phyloP scores from a whole-genome alignment of 2,329 filamentous ascomycete genomes.

The Aspergillus pseudoviridinutans region DNA sequence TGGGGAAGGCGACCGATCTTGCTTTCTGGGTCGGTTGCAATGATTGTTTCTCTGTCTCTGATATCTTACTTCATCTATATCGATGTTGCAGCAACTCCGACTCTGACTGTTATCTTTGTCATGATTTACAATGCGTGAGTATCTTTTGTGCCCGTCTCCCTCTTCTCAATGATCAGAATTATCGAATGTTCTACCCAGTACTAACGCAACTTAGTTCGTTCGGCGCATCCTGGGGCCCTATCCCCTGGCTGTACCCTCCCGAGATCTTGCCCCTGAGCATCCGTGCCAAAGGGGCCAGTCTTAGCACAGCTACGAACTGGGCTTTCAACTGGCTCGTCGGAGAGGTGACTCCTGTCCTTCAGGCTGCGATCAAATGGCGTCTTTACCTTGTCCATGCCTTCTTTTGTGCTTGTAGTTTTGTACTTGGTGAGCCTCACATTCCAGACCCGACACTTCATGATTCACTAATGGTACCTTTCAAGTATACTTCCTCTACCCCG shows the following conservation, averaged over 20 bases:
- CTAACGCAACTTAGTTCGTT: conserved; percentile 54
- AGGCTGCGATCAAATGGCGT: conserved; percentile 89
- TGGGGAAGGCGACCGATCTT: conserved; percentile 89
- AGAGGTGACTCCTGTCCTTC: conserved; percentile 87
- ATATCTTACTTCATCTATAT: conserved; percentile 97
- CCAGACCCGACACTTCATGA: neutral
- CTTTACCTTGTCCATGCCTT: conserved; percentile 94
- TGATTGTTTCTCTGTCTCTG: conserved; percentile 79
- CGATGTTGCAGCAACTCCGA: conserved; percentile 70
- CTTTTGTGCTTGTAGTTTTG: conserved; percentile 91
- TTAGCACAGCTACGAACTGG: conserved; percentile 97
- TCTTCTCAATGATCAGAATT: neutral
- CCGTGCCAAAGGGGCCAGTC: conserved; percentile 90
- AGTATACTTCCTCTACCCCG: conserved; percentile 98
- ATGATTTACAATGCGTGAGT: conserved; percentile 86
- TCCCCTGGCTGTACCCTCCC: conserved; percentile 97
- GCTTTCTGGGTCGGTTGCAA: conserved; percentile 81
- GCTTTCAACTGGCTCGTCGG: conserved; percentile 97
- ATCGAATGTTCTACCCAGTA: neutral
- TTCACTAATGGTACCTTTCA: conserved; percentile 12
- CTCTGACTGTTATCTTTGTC: conserved; percentile 85
- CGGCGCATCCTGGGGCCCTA: conserved; percentile 95
- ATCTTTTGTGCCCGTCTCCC: neutral
- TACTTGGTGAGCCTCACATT: conserved; percentile 69
- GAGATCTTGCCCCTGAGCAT: conserved; percentile 97